A percentile compares a stretch with the other conserved stretches of the same genome.
phyloP scores from a whole-genome alignment of 176 grass and related monocot genomes.

The Carex parvula region DNA sequence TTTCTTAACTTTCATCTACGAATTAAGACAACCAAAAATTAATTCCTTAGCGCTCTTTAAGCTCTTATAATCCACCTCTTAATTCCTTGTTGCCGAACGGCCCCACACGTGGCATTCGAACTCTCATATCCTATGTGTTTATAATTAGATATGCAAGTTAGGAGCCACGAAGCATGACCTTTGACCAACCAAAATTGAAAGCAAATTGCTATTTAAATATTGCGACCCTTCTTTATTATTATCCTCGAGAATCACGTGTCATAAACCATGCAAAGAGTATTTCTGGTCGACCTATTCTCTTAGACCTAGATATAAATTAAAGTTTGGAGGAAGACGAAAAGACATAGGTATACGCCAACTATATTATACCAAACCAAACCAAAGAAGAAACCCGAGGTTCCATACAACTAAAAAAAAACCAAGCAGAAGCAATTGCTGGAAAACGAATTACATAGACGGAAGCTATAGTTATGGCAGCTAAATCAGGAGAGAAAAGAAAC shows the following conservation, averaged over 20 bases:
- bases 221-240: not conserved
- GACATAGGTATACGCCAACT: not conserved
- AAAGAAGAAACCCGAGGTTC: not conserved
- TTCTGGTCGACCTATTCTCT: not conserved
- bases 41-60: too few species aligned
- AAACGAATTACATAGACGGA: not conserved
- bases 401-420: not conserved
- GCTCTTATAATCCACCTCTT: too few species aligned
- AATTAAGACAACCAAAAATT: too few species aligned
- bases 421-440: not conserved
- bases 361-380: constrained; percentile 14
- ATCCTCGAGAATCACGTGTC: constrained; percentile 31
- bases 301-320: not conserved
- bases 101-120: too few species aligned
- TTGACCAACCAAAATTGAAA: not conserved
- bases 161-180: constrained; percentile 5
- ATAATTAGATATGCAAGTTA: not conserved
- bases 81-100: too few species aligned
- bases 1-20: too few species aligned
- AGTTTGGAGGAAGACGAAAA: not conserved
- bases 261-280: constrained; percentile 20
- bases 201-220: not conserved
- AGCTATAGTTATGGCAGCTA: not conserved
- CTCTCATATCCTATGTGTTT: not conserved
- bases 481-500: constrained; percentile 7